phyloP scores from a whole-genome alignment of 2,329 filamentous ascomycete genomes.

The Fusarium solani-melongenae region DNA sequence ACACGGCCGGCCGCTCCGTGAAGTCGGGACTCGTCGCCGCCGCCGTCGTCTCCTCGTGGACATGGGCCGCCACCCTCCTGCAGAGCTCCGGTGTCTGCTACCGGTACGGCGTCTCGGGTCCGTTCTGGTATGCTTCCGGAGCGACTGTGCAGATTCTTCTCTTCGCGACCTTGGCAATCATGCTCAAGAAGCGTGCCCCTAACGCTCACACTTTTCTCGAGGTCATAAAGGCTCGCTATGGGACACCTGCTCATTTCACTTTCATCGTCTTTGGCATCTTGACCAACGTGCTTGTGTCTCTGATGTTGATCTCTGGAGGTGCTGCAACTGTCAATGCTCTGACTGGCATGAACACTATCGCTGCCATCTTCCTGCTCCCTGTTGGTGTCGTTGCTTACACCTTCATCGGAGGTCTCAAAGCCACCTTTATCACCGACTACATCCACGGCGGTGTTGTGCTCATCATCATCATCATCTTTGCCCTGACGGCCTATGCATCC shows the following conservation, averaged over 20 bases:
- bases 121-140: slow-evolving; percentile 71
- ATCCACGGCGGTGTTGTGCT: slow-evolving; percentile 84
- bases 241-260: slow-evolving; percentile 74
- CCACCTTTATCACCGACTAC: slow-evolving; percentile 86
- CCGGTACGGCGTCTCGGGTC: slow-evolving; percentile 74
- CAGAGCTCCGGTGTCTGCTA: slow-evolving; percentile 84
- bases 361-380: slow-evolving; percentile 85
- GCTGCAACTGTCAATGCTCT: slow-evolving; percentile 62
- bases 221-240: slow-evolving; percentile 84
- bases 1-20: slow-evolving; percentile 84
- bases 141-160: slow-evolving; percentile 89
- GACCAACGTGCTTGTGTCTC: slow-evolving; percentile 87
- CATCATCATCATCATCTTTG: slow-evolving; percentile 86
- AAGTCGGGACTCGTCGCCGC: slow-evolving; percentile 89
- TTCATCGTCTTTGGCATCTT: slow-evolving; percentile 84
- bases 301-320: slow-evolving; percentile 88
- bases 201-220: slow-evolving; percentile 89
- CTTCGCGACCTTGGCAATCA: slow-evolving; percentile 89
- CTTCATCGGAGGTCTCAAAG: slow-evolving; percentile 80
- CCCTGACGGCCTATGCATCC: slow-evolving; percentile 82
- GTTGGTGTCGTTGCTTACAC: slow-evolving; percentile 82
- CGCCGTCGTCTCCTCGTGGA: slow-evolving; percentile 91
- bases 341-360: slow-evolving; percentile 67
- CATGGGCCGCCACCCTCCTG: slow-evolving; percentile 85
- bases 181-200: slow-evolving; percentile 85